Conservation (phyloP, 371 early-diverging fungal genomes). For the Rhizopus sp. region DNA sequence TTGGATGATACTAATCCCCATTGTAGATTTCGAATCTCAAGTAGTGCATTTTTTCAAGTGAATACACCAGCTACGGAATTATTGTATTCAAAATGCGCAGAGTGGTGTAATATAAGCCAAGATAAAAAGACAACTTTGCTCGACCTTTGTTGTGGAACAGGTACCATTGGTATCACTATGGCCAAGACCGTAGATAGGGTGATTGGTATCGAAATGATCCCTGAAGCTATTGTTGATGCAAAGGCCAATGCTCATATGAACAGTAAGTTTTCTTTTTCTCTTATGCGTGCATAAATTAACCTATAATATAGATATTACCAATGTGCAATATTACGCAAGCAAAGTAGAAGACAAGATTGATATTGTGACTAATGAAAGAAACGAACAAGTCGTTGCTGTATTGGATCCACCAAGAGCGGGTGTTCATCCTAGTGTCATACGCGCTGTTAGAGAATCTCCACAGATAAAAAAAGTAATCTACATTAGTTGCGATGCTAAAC, state of each 20-base stretch:
- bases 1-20: neutral
- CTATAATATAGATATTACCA: constrained; percentile 28
- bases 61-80: constrained; percentile 77
- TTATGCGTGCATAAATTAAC: neutral
- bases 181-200: constrained; percentile 68
- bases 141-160: constrained; percentile 90
- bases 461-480: constrained; percentile 64
- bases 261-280: constrained; percentile 29
- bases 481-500: constrained; percentile 69
- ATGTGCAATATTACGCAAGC: constrained; percentile 55
- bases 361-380: constrained; percentile 27
- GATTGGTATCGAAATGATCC: constrained; percentile 77
- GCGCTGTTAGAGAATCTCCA: constrained; percentile 55
- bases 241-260: constrained; percentile 70
- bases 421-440: constrained; percentile 60
- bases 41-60: constrained; percentile 81
- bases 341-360: constrained; percentile 65
- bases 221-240: constrained; percentile 79
- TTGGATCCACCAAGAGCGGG: constrained; percentile 75
- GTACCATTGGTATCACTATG: constrained; percentile 85
- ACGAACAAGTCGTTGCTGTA: constrained; percentile 53
- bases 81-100: constrained; percentile 57
- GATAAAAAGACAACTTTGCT: constrained; percentile 53
- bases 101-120: constrained; percentile 44
- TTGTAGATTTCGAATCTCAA: constrained; percentile 69